Percentiles rank a stretch among this genome's conserved stretches.
Evolutionary conservation across 805 yeast genomes (phyloP).

Genomic region (Ogataea zsoltii): DNA sequence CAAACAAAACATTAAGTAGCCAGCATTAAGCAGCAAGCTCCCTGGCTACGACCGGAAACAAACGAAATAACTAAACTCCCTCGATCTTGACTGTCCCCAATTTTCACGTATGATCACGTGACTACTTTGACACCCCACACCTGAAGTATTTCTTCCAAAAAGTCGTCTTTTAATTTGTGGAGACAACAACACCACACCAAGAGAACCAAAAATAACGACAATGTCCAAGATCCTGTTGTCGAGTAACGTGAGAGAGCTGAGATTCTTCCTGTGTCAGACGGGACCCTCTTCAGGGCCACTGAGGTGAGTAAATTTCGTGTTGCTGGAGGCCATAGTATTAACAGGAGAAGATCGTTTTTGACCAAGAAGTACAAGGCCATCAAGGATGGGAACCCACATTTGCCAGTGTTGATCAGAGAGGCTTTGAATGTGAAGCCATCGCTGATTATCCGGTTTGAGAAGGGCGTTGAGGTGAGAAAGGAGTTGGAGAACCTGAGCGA

Average conservation of each 20-base stretch:
- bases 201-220: too few species aligned
- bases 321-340: neutral
- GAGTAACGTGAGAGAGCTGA: slow-evolving; percentile 69
- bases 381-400: slow-evolving; percentile 58
- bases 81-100: too few species aligned
- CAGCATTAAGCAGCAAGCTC: too few species aligned
- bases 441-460: slow-evolving; percentile 70
- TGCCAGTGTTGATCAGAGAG: slow-evolving; percentile 81
- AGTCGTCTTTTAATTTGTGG: neutral
- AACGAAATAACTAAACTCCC: too few species aligned
- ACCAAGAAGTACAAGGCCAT: slow-evolving; percentile 64
- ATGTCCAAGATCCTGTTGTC: slow-evolving; percentile 35
- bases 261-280: slow-evolving; percentile 81
- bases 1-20: too few species aligned
- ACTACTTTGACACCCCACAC: too few species aligned
- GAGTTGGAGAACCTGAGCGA: slow-evolving; percentile 50
- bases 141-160: neutral
- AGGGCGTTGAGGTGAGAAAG: slow-evolving; percentile 51
- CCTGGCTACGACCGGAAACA: too few species aligned
- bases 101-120: too few species aligned
- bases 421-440: slow-evolving; percentile 71
- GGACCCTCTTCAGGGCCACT: slow-evolving; percentile 69
- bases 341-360: slow-evolving; percentile 54
- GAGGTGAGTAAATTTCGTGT: slow-evolving; percentile 34
- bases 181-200: neutral